A percentile compares a stretch with the other conserved stretches of the same genome.
phyloP scores from a whole-genome alignment of 2,329 filamentous ascomycete species.

The Podosphaera fusca region DNA sequence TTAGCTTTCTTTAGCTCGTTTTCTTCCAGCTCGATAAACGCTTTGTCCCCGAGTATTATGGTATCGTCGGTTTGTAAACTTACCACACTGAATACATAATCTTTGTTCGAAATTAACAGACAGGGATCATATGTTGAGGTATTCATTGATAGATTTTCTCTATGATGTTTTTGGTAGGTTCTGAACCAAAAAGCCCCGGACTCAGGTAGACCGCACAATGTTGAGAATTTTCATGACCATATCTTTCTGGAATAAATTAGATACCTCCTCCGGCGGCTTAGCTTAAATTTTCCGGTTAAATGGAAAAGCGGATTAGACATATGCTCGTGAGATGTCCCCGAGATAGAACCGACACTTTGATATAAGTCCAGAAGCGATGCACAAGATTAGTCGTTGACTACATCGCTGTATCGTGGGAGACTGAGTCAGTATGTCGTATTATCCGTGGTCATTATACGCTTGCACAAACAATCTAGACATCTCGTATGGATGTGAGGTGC shows the following conservation, averaged over 20 bases:
- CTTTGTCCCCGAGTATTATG: neutral
- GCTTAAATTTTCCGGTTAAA: neutral
- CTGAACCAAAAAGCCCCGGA: neutral
- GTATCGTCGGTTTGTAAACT: constrained; percentile 1
- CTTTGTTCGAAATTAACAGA: neutral
- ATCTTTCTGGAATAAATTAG: neutral
- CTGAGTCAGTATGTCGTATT: constrained; percentile 2
- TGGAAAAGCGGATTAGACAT: neutral
- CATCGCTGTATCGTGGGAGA: constrained; percentile 2
- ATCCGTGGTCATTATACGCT: constrained; percentile 3
- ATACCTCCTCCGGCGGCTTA: neutral
- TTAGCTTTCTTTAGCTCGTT: neutral
- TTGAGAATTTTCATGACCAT: neutral
- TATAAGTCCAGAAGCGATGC: neutral
- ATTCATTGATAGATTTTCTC: constrained; percentile 1
- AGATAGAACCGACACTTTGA: neutral
- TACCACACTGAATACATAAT: neutral
- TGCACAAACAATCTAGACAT: constrained; percentile 1
- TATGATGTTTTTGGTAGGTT: constrained; percentile 2
- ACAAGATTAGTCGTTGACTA: constrained; percentile 1
- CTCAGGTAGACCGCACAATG: constrained; percentile 1
- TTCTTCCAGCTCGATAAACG: neutral
- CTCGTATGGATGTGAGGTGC: neutral
- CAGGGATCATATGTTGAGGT: constrained; percentile 2
- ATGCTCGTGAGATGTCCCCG: constrained; percentile 1